Conservation (phyloP, 495 filamentous ascomycete genomes). For the Baudoinia panamericana region DNA sequence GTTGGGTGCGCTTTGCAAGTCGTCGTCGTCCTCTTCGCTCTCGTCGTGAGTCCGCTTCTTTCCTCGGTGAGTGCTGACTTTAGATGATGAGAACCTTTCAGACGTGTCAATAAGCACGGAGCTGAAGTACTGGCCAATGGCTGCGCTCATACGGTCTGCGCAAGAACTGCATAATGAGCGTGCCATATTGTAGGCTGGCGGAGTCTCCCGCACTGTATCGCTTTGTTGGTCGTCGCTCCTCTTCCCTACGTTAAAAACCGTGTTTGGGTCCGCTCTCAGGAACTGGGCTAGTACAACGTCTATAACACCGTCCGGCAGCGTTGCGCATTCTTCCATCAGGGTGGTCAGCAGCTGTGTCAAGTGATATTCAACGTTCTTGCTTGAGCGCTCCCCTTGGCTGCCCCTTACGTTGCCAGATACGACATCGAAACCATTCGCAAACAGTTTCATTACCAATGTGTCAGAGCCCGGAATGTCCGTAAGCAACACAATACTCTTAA, state of each 20-base stretch:
- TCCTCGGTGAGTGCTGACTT: conserved; percentile 31
- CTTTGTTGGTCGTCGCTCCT: conserved; percentile 46
- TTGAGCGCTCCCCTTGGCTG: conserved; percentile 61
- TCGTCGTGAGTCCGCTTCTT: conserved; percentile 25
- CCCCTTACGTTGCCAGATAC: conserved; percentile 65
- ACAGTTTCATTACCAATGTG: conserved; percentile 62
- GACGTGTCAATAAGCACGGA: conserved; percentile 88
- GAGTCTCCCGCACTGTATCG: conserved; percentile 67
- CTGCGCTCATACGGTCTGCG: conserved; percentile 83
- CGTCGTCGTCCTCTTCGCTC: conserved; percentile 61
- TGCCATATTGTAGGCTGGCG: conserved; percentile 89
- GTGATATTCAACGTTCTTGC: conserved; percentile 81
- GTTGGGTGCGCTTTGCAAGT: conserved; percentile 44
- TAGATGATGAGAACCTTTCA: conserved; percentile 30
- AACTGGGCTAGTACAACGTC: conserved; percentile 95
- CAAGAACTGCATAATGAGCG: conserved; percentile 84
- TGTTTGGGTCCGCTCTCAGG: conserved; percentile 61
- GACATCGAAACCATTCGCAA: conserved; percentile 81
- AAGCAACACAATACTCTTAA: conserved; percentile 88
- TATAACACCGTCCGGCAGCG: conserved; percentile 70
- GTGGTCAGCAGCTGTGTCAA: conserved; percentile 76
- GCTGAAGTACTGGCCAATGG: conserved; percentile 92
- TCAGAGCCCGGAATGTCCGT: conserved; percentile 78
- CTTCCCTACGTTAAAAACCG: conserved; percentile 32
- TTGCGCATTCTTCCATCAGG: conserved; percentile 72